A percentile compares a stretch with the other conserved stretches of the same genome.
Conservation (phyloP, 805 yeast species). For the Candida dendrica region DNA sequence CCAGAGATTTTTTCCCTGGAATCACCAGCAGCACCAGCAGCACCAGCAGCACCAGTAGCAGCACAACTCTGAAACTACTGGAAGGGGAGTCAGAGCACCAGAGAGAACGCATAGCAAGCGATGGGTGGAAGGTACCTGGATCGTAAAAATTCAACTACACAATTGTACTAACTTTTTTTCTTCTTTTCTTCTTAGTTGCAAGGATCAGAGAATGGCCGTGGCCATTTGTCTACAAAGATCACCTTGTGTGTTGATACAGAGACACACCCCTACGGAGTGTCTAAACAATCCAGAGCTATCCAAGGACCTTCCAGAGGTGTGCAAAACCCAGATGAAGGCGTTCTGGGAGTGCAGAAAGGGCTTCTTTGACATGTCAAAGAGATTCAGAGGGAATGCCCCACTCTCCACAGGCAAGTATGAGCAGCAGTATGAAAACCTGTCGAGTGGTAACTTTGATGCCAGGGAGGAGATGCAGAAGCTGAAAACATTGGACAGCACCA, state of each 20-base stretch:
- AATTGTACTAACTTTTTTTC: no score
- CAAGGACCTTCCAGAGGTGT: conserved; percentile 76
- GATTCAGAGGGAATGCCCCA: conserved; percentile 92
- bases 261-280: conserved; percentile 87
- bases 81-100: no score
- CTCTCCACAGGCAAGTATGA: conserved; percentile 89
- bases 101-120: no score
- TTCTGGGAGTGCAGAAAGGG: conserved; percentile 90
- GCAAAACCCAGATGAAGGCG: conserved; percentile 76
- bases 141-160: no score
- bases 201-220: conserved; percentile 90
- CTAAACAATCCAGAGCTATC: conserved; percentile 72
- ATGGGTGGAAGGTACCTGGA: no score
- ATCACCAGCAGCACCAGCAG: no score
- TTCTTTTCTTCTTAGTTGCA: conserved; percentile 49
- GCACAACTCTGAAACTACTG: no score
- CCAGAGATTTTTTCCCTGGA: no score
- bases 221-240: conserved; percentile 94
- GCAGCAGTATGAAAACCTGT: conserved; percentile 72
- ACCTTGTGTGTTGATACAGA: conserved; percentile 87
- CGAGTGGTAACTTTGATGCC: conserved; percentile 77
- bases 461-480: conserved; percentile 72
- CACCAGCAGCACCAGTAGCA: no score
- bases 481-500: conserved; percentile 48
- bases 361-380: conserved; percentile 81